phyloP scores from a whole-genome alignment of 257 asterid species.

The Solanum stenotomum region DNA sequence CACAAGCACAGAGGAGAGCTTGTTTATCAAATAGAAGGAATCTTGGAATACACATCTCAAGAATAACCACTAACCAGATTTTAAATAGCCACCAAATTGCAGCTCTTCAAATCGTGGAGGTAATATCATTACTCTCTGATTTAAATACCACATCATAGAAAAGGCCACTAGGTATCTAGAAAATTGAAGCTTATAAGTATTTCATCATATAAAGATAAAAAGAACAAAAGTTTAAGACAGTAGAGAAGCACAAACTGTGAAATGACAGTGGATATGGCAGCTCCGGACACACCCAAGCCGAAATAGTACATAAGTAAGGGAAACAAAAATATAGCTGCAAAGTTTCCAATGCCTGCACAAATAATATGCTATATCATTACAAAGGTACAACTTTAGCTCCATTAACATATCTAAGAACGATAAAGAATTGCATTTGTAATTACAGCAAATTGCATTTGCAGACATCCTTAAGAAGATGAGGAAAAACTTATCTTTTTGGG shows the following conservation, averaged over 20 bases:
- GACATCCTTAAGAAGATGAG: background rate
- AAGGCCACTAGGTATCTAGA: constrained; percentile 64
- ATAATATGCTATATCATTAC: background rate
- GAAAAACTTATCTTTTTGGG: background rate
- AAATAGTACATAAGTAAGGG: constrained; percentile 63
- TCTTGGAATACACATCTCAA: background rate
- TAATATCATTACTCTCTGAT: constrained; percentile 53
- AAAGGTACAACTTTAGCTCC: background rate
- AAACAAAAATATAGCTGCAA: constrained; percentile 62
- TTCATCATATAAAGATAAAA: background rate
- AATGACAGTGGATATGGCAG: constrained; percentile 83
- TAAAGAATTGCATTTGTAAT: background rate
- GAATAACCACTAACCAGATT: constrained; percentile 52
- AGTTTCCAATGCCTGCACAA: constrained; percentile 77
- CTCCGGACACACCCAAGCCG: constrained; percentile 82
- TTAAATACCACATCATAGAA: constrained; percentile 67
- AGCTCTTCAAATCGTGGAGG: constrained; percentile 75
- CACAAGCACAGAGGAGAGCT: background rate
- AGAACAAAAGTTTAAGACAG: constrained; percentile 1
- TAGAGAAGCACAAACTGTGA: constrained; percentile 68
- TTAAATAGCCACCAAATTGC: constrained; percentile 75
- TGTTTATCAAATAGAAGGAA: background rate
- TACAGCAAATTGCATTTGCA: background rate
- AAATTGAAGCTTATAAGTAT: background rate
- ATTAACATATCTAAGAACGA: background rate